These are phyloP conservation scores for Arxiozyma slooffiae DNA, from an alignment of 1,139 yeast species.

Conservation along the genomic window DNA sequence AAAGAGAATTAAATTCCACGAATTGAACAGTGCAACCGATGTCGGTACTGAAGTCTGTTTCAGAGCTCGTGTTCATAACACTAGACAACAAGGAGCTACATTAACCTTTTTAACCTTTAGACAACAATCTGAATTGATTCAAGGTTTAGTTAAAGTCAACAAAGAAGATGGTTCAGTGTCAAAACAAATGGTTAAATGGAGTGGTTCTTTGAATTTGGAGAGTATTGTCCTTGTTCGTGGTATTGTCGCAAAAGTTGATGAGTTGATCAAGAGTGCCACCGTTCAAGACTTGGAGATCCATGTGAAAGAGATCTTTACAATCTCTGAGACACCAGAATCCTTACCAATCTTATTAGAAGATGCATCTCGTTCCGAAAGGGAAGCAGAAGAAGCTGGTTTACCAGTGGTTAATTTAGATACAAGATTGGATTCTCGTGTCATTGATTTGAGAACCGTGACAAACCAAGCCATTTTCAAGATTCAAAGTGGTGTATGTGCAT, in stretches of 20 bases:
- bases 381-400: constrained; percentile 83
- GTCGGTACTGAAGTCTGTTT: constrained; percentile 74
- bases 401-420: constrained; percentile 96
- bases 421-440: constrained; percentile 86
- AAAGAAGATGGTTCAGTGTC: constrained; percentile 50
- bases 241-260: constrained; percentile 71
- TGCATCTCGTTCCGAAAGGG: constrained; percentile 89
- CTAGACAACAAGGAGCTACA: constrained; percentile 93
- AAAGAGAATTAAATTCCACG: constrained; percentile 47
- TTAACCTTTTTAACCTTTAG: constrained; percentile 84
- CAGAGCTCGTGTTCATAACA: constrained; percentile 88
- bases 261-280: constrained; percentile 81
- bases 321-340: constrained; percentile 84
- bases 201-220: constrained; percentile 75
- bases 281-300: constrained; percentile 84
- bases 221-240: constrained; percentile 89
- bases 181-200: constrained; percentile 96
- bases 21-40: constrained; percentile 46
- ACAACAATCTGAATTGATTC: constrained; percentile 76
- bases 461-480: constrained; percentile 95
- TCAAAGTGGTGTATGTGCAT: constrained; percentile 76
- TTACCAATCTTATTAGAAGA: constrained; percentile 92
- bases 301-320: constrained; percentile 60
- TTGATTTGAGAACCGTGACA: constrained; percentile 91
- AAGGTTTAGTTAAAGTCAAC: constrained; percentile 66